Percentiles rank a stretch among this genome's conserved stretches.
Conservation (phyloP, 2,329 filamentous ascomycete genomes). For the Colletotrichum sp. region DNA sequence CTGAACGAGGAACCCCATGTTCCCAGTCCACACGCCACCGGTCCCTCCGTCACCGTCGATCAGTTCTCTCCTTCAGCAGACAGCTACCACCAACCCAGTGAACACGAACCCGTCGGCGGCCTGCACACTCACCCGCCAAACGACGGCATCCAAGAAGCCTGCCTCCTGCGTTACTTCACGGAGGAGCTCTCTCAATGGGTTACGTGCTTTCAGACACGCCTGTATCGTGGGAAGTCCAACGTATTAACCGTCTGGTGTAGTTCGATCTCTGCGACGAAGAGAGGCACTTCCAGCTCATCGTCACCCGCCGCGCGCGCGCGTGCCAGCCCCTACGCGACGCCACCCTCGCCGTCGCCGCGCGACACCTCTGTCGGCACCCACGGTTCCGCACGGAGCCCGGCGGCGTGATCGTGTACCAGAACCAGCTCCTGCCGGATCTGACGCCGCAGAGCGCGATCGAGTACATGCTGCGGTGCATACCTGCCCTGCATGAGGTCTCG, state of each 20-base stretch:
- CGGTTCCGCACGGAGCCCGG: slow-evolving; percentile 40
- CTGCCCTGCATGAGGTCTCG: slow-evolving; percentile 37
- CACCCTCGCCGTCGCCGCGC: slow-evolving; percentile 44
- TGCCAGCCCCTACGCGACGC: slow-evolving; percentile 43
- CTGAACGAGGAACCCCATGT: background rate
- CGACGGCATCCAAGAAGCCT: slow-evolving; percentile 38
- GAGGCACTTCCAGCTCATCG: slow-evolving; percentile 43
- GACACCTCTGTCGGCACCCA: slow-evolving; percentile 41
- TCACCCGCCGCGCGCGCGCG: slow-evolving; percentile 36
- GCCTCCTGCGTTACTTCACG: slow-evolving; percentile 41
- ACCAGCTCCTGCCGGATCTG: slow-evolving; percentile 38
- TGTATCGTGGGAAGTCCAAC: background rate
- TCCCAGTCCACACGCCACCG: slow-evolving; percentile 7
- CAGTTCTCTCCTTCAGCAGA: slow-evolving; percentile 5
- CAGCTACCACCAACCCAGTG: background rate
- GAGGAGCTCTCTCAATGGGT: slow-evolving; percentile 46
- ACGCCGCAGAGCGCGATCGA: slow-evolving; percentile 42
- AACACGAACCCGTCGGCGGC: background rate
- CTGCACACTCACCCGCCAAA: background rate
- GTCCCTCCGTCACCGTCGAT: background rate
- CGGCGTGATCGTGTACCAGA: slow-evolving; percentile 36
- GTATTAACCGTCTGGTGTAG: slow-evolving; percentile 25
- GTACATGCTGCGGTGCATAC: slow-evolving; percentile 45
- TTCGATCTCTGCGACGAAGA: slow-evolving; percentile 45
- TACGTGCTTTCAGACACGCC: background rate